These are phyloP conservation scores for Fomitopsis pulvina DNA, from an alignment of 768 basidiomycete species.

Conservation along the genomic window DNA sequence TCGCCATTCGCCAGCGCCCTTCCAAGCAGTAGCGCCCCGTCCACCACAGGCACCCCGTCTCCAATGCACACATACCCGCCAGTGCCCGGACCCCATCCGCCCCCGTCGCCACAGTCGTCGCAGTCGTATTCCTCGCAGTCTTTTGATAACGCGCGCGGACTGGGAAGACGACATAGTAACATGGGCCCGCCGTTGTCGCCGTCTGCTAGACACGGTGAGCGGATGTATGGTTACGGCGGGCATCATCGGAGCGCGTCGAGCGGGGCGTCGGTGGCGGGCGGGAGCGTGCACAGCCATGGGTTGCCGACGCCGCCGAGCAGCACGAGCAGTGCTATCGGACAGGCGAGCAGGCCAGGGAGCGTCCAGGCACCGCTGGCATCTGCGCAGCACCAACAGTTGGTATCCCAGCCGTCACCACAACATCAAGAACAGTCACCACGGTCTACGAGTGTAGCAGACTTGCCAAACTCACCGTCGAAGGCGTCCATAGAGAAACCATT, in stretches of 20 bases:
- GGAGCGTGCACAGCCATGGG: not conserved
- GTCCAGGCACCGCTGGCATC: not conserved
- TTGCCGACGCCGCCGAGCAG: not conserved
- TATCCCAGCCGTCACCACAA: not conserved
- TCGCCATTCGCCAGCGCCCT: not conserved
- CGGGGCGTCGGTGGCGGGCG: not conserved
- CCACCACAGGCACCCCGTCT: not conserved
- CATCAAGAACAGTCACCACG: not conserved
- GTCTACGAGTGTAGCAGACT: not conserved
- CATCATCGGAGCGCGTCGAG: not conserved
- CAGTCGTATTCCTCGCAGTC: not conserved
- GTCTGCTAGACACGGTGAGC: not conserved
- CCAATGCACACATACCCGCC: not conserved
- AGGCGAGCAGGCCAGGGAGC: not conserved
- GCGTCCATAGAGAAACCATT: not conserved
- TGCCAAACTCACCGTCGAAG: not conserved
- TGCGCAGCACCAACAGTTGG: not conserved
- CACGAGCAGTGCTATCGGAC: not conserved
- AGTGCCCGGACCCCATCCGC: not conserved
- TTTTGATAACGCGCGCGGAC: not conserved
- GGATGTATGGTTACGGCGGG: not conserved
- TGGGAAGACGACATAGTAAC: not conserved
- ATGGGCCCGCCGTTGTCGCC: not conserved
- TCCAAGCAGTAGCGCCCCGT: not conserved
- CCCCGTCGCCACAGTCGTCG: not conserved